Percentiles rank a stretch among this genome's conserved stretches.
Evolutionary conservation across 768 basidiomycete species (phyloP).

Genomic region (Cystobasidium onofrii): DNA sequence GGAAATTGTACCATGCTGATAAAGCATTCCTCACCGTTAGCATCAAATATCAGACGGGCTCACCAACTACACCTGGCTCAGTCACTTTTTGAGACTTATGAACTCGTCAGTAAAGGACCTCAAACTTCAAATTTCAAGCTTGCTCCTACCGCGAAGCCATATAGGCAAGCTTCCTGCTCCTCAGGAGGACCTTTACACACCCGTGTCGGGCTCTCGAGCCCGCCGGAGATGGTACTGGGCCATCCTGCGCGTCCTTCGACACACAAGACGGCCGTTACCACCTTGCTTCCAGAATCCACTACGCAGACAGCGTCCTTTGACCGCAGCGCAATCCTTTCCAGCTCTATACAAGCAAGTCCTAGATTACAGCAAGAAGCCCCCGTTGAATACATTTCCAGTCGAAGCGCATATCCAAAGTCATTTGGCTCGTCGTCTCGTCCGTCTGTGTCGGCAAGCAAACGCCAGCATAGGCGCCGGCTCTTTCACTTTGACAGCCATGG

Average conservation of each 20-base stretch:
- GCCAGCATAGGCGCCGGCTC: constrained; percentile 6
- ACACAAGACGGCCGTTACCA: neutral
- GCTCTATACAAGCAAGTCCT: neutral
- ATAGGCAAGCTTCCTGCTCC: neutral
- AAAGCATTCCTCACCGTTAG: neutral
- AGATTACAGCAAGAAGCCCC: constrained; percentile 4
- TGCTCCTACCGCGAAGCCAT: neutral
- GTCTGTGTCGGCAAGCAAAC: neutral
- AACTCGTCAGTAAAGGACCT: neutral
- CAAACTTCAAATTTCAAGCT: neutral
- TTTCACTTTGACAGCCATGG: neutral
- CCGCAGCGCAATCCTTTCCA: neutral
- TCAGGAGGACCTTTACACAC: constrained; percentile 20
- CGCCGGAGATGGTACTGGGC: constrained; percentile 23
- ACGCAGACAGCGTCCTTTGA: neutral
- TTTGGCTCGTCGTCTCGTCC: neutral
- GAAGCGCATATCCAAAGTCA: neutral
- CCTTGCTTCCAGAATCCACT: constrained; percentile 14
- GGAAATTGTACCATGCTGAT: too few relatives aligned
- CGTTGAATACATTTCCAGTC: neutral
- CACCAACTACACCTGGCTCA: constrained; percentile 21
- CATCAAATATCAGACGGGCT: constrained; percentile 20
- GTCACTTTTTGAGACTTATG: neutral
- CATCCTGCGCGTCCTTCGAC: constrained; percentile 6
- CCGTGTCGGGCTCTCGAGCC: neutral